Conservation (phyloP, 805 yeast species). For the Diddensiella santjacobensis region DNA sequence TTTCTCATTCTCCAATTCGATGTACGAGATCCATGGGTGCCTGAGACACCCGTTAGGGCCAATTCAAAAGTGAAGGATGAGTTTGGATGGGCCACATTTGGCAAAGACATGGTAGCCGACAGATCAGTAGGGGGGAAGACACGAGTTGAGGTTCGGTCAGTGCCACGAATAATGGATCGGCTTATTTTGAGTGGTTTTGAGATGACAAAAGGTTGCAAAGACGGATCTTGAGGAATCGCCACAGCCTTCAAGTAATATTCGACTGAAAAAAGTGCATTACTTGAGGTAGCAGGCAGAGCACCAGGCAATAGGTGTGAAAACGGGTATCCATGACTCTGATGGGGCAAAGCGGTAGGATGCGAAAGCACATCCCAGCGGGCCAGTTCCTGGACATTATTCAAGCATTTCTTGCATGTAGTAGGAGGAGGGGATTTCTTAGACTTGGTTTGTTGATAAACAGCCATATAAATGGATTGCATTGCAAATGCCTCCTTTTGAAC, state of each 20-base stretch:
- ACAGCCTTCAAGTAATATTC: slow-evolving; percentile 72
- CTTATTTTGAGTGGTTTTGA: slow-evolving; percentile 66
- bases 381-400: slow-evolving; percentile 51
- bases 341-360: slow-evolving; percentile 51
- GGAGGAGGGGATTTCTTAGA: slow-evolving; percentile 42
- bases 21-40: slow-evolving; percentile 29
- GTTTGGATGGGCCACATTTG: slow-evolving; percentile 85
- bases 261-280: slow-evolving; percentile 57
- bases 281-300: slow-evolving; percentile 70
- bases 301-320: slow-evolving; percentile 90
- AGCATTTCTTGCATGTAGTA: slow-evolving; percentile 47
- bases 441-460: slow-evolving; percentile 58
- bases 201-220: slow-evolving; percentile 36
- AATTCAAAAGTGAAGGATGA: slow-evolving; percentile 81
- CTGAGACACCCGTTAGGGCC: slow-evolving; percentile 55
- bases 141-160: slow-evolving; percentile 80
- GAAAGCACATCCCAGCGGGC: slow-evolving; percentile 87
- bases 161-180: slow-evolving; percentile 74
- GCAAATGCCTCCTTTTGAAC: slow-evolving; percentile 41
- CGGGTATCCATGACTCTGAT: slow-evolving; percentile 82
- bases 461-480: slow-evolving; percentile 56
- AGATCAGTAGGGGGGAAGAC: slow-evolving; percentile 95
- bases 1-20: slow-evolving; percentile 82
- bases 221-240: slow-evolving; percentile 27
- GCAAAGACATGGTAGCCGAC: slow-evolving; percentile 80